These are phyloP conservation scores for Skeletonema potamos DNA, from an alignment of 108 stramenopile genomes.

Conservation along the genomic window DNA sequence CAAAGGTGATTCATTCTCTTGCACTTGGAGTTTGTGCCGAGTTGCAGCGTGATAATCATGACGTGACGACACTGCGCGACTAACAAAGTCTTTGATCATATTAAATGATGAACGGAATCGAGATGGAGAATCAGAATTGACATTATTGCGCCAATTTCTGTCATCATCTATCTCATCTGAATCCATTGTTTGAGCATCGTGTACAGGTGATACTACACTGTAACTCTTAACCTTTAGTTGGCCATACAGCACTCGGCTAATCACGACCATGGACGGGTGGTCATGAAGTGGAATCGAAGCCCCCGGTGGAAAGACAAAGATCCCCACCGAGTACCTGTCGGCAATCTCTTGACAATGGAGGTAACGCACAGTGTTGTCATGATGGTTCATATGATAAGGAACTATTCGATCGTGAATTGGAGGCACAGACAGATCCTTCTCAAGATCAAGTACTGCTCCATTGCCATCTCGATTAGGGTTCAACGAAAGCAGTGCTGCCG, in stretches of 20 bases:
- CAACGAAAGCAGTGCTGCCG: constrained; percentile 50
- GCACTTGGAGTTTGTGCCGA: background rate
- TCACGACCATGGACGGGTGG: constrained; percentile 93
- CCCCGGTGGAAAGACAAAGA: constrained; percentile 92
- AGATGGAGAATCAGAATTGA: constrained; percentile 3
- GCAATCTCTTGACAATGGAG: constrained; percentile 80
- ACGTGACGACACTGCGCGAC: constrained; percentile 24
- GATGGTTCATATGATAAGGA: constrained; percentile 18
- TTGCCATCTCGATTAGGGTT: constrained; percentile 20
- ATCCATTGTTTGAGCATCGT: background rate
- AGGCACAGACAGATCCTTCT: constrained; percentile 32
- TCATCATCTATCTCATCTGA: background rate
- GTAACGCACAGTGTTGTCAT: constrained; percentile 57
- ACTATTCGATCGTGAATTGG: constrained; percentile 63
- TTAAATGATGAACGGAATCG: constrained; percentile 8
- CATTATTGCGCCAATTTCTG: background rate
- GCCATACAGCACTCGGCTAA: constrained; percentile 88
- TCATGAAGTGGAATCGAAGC: constrained; percentile 92
- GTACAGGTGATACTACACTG: constrained; percentile 57
- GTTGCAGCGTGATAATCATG: constrained; percentile 2
- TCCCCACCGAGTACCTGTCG: constrained; percentile 78
- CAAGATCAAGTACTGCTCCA: constrained; percentile 22
- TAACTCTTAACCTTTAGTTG: constrained; percentile 72
- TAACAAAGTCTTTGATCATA: constrained; percentile 24
- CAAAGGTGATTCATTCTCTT: constrained; percentile 10